These are phyloP conservation scores for Calonectria montana DNA, from an alignment of 2,329 filamentous ascomycete species.

Conservation along the genomic window DNA sequence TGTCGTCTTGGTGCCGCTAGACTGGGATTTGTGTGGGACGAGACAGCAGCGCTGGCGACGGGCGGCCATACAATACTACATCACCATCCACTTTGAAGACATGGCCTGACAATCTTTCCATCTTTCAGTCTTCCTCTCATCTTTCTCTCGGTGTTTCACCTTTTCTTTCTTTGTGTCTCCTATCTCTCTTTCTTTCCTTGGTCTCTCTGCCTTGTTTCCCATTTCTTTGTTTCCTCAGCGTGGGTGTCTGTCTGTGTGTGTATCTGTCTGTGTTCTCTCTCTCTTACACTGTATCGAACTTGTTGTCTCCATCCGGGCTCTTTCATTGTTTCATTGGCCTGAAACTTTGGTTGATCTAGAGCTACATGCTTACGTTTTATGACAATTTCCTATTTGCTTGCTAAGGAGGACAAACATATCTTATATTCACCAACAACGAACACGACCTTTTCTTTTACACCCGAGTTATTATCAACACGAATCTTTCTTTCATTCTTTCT, in stretches of 20 bases:
- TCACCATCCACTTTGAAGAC: constrained; percentile 23
- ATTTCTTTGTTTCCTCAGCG: constrained; percentile 17
- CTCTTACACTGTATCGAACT: constrained; percentile 11
- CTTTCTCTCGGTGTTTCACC: constrained; percentile 7
- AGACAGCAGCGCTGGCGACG: background rate
- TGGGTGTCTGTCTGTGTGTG: background rate
- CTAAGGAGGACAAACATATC: background rate
- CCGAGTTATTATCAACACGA: background rate
- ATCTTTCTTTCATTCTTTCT: constrained; percentile 15
- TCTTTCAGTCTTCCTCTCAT: constrained; percentile 25
- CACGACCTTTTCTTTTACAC: background rate
- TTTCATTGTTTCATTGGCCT: constrained; percentile 29
- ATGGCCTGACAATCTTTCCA: constrained; percentile 25
- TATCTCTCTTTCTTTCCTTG: constrained; percentile 29
- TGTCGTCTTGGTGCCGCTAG: constrained; percentile 1
- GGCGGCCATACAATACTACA: constrained; percentile 25
- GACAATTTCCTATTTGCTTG: constrained; percentile 13
- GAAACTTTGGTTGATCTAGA: constrained; percentile 27
- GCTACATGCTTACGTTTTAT: constrained; percentile 3
- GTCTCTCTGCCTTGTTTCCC: constrained; percentile 10
- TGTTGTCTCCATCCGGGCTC: constrained; percentile 9
- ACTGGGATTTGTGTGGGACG: background rate
- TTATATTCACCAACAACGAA: constrained; percentile 4
- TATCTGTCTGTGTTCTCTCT: constrained; percentile 22
- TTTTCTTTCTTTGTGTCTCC: constrained; percentile 25